Conservation (phyloP, 768 basidiomycete species). For the Lentinula raphanica region DNA sequence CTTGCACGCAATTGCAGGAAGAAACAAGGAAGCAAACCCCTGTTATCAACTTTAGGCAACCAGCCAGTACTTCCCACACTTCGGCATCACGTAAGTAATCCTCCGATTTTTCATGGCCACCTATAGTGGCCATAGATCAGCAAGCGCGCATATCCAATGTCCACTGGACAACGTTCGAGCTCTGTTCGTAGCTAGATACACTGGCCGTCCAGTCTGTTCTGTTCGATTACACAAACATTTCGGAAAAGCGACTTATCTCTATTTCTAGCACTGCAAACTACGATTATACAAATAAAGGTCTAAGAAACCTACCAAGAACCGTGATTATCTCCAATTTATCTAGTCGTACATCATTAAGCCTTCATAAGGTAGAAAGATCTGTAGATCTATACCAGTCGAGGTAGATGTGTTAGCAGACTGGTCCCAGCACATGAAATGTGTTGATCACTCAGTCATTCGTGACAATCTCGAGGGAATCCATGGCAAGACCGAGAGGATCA, state of each 20-base stretch:
- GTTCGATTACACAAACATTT: no score
- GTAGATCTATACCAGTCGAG: neutral
- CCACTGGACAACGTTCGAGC: no score
- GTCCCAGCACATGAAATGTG: no score
- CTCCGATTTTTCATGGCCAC: no score
- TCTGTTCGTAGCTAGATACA: no score
- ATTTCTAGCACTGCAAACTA: neutral
- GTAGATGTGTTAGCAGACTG: no score
- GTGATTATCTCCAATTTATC: no score
- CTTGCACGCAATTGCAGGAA: neutral
- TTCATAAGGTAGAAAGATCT: neutral
- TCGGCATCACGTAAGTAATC: no score
- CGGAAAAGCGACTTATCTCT: neutral
- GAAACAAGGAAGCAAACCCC: neutral
- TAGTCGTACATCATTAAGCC: neutral
- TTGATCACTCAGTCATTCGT: neutral
- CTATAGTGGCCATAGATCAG: no score
- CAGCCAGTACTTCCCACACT: neutral
- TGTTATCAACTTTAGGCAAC: neutral
- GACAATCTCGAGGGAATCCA: conserved; percentile 48
- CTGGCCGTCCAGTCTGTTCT: no score
- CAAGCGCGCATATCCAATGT: no score
- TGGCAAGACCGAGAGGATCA: conserved; percentile 59
- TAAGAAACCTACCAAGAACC: neutral
- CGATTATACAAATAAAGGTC: neutral